These are phyloP conservation scores for Barnettozyma siamensis DNA, from an alignment of 805 yeast species.

Conservation along the genomic window DNA sequence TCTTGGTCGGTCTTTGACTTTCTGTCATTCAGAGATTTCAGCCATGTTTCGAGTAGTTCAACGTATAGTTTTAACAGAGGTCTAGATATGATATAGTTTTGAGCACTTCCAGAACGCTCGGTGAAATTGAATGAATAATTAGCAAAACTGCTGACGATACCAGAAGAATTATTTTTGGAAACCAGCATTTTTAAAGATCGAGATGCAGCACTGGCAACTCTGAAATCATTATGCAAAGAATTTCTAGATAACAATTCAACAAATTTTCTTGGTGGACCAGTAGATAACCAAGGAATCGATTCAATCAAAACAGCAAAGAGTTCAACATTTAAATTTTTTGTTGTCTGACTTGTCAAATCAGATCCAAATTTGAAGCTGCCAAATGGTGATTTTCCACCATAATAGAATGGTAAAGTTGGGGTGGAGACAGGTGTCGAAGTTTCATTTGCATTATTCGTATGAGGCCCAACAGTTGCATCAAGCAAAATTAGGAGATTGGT, in stretches of 20 bases:
- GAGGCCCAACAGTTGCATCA: constrained; percentile 51
- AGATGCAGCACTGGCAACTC: constrained; percentile 60
- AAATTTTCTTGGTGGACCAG: constrained; percentile 52
- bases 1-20: constrained; percentile 15
- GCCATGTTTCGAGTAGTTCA: constrained; percentile 79
- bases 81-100: constrained; percentile 53
- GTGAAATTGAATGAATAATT: constrained; percentile 74
- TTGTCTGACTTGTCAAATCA: constrained; percentile 31
- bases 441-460: constrained; percentile 25
- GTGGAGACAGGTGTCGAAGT: no score
- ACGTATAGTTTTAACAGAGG: constrained; percentile 67
- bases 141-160: constrained; percentile 68
- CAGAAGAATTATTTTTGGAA: constrained; percentile 60
- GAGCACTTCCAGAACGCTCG: constrained; percentile 59
- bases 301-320: constrained; percentile 67
- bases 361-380: constrained; percentile 37
- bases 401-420: constrained; percentile 31
- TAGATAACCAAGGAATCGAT: constrained; percentile 66
- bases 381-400: constrained; percentile 29
- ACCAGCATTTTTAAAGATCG: constrained; percentile 63
- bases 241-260: constrained; percentile 77
- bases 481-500: constrained; percentile 50
- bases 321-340: constrained; percentile 41
- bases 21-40: constrained; percentile 49
- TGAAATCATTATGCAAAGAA: constrained; percentile 57